Percentiles rank a stretch among this genome's conserved stretches.
phyloP scores from a whole-genome alignment of 148 eudicot species.

The Rhododendron williamsianum region DNA sequence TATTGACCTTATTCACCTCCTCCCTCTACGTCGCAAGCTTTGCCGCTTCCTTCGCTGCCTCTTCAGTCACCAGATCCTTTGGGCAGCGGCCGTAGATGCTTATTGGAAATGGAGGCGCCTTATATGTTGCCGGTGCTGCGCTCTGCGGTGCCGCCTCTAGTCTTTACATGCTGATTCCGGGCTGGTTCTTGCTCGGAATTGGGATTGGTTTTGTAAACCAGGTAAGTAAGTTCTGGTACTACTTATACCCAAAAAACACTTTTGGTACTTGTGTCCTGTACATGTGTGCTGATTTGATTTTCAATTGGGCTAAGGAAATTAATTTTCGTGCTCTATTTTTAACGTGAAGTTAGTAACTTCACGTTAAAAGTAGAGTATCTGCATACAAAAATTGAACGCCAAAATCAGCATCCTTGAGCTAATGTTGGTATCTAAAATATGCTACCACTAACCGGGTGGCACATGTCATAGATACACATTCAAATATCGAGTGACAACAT shows the following conservation, averaged over 20 bases:
- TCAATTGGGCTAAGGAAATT: background rate
- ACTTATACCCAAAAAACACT: no score
- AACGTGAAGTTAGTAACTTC: no score
- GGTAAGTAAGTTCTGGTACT: conserved; percentile 3
- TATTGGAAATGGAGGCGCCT: conserved; percentile 16
- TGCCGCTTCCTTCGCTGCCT: conserved; percentile 29
- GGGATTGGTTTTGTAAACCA: conserved; percentile 42
- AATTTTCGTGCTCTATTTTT: no score
- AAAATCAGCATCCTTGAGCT: no score
- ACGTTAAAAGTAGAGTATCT: no score
- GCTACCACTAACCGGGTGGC: no score
- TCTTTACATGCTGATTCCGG: conserved; percentile 29
- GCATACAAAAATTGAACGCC: no score
- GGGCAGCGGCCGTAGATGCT: conserved; percentile 30
- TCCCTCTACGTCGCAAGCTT: conserved; percentile 33
- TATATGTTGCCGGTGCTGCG: conserved; percentile 27
- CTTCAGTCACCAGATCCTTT: conserved; percentile 21
- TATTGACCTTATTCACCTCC: conserved; percentile 31
- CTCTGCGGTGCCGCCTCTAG: conserved; percentile 25
- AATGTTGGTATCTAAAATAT: no score
- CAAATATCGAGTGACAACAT: no score
- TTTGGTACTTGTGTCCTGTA: background rate
- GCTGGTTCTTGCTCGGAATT: conserved; percentile 33
- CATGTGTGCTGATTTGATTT: no score
- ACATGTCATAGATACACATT: no score